phyloP scores from a whole-genome alignment of 2,329 filamentous ascomycete genomes.

The Ophiocordyceps unilateralis region DNA sequence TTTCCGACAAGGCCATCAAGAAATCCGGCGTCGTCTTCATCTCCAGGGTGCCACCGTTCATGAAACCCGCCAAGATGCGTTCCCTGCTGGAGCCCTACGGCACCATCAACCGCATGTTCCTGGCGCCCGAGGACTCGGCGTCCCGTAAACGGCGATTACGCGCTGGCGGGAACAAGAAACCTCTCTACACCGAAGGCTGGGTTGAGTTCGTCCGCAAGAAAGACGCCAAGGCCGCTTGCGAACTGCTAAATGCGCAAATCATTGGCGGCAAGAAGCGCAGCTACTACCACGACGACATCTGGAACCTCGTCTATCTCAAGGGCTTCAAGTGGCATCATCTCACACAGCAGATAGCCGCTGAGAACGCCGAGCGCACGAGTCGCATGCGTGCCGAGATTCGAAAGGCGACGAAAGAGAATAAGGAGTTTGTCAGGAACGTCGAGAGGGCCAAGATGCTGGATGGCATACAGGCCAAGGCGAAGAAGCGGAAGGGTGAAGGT shows the following conservation, averaged over 20 bases:
- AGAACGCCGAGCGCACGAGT: conserved; percentile 63
- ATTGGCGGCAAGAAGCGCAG: conserved; percentile 73
- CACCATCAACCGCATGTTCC: conserved; percentile 58
- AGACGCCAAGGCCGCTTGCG: conserved; percentile 60
- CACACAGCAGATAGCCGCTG: conserved; percentile 63
- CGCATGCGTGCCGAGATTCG: conserved; percentile 64
- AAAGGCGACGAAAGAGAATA: conserved; percentile 62
- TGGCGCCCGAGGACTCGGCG: conserved; percentile 56
- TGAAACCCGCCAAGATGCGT: conserved; percentile 66
- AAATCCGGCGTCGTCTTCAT: conserved; percentile 72
- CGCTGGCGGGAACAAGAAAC: conserved; percentile 68
- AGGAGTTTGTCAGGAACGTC: conserved; percentile 62
- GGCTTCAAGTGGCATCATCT: conserved; percentile 69
- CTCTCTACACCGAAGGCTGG: conserved; percentile 72
- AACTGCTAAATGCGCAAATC: conserved; percentile 58
- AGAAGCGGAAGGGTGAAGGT: conserved; percentile 18
- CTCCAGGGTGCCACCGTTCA: conserved; percentile 71
- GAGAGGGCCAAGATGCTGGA: conserved; percentile 67
- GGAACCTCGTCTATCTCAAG: conserved; percentile 66
- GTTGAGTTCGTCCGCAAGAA: conserved; percentile 64
- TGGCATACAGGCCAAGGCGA: conserved; percentile 46
- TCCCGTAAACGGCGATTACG: conserved; percentile 49
- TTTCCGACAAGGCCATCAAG: conserved; percentile 44
- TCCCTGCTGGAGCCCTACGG: conserved; percentile 62
- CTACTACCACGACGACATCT: conserved; percentile 74